Conservation (phyloP, 2,329 filamentous ascomycete genomes). For the Alternaria solani region DNA sequence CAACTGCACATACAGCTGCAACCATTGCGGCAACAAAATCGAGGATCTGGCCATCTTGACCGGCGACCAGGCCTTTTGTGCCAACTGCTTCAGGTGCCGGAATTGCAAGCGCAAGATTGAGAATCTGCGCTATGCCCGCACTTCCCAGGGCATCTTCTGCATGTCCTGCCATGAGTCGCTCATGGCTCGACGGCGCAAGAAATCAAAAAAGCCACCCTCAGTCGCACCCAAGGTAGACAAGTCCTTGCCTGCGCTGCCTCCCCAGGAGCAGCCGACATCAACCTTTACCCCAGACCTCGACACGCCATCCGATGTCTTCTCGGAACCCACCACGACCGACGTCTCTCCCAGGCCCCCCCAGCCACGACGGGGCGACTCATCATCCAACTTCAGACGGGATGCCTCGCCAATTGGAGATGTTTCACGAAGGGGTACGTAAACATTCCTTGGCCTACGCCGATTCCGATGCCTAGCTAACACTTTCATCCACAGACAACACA, state of each 20-base stretch:
- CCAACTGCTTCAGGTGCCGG: slow-evolving; percentile 93
- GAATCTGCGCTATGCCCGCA: slow-evolving; percentile 95
- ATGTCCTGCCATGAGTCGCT: slow-evolving; percentile 98
- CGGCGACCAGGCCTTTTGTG: slow-evolving; percentile 97
- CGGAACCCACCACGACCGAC: slow-evolving; percentile 71
- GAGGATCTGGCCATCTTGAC: slow-evolving; percentile 97
- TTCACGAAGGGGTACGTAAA: slow-evolving; percentile 45
- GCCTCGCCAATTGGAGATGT: slow-evolving; percentile 48
- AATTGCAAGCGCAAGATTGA: slow-evolving; percentile 99
- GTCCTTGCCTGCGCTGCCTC: slow-evolving; percentile 88
- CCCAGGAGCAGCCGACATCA: slow-evolving; percentile 65
- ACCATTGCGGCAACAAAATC: slow-evolving; percentile 95
- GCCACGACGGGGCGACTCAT: slow-evolving; percentile 47
- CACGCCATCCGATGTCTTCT: slow-evolving; percentile 68
- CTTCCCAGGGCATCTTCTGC: slow-evolving; percentile 98
- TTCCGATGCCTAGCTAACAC: slow-evolving; percentile 13
- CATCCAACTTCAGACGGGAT: slow-evolving; percentile 50
- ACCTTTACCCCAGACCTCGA: slow-evolving; percentile 66
- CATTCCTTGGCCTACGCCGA: not conserved
- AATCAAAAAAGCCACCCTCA: slow-evolving; percentile 66
- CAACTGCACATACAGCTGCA: slow-evolving; percentile 99
- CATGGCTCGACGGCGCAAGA: slow-evolving; percentile 91
- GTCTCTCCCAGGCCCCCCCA: slow-evolving; percentile 64
- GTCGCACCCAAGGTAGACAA: slow-evolving; percentile 77
- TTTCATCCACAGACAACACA: slow-evolving; percentile 61